A percentile compares a stretch with the other conserved stretches of the same genome.
Evolutionary conservation across 768 basidiomycete genomes (phyloP).

Genomic region (Boletus huronensis): DNA sequence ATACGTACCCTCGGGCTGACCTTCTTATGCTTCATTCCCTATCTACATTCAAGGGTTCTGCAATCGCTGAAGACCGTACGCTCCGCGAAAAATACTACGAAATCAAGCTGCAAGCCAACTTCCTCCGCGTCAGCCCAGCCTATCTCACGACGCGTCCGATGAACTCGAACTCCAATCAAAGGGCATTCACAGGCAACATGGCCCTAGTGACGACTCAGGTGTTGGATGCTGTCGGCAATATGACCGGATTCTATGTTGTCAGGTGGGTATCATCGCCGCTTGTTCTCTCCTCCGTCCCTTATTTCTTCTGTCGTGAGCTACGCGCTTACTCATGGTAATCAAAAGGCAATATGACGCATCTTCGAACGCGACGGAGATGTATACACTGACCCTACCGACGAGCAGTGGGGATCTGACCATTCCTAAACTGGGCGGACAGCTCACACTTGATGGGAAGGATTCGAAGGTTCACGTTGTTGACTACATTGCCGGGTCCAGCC

Average conservation of each 20-base stretch:
- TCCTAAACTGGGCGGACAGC: constrained; percentile 41
- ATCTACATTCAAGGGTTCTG: constrained; percentile 36
- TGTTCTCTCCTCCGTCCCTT: background rate
- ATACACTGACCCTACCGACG: constrained; percentile 43
- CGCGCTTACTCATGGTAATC: constrained; percentile 1
- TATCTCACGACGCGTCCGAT: constrained; percentile 46
- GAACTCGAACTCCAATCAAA: constrained; percentile 39
- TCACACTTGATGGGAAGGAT: constrained; percentile 48
- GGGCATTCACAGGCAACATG: constrained; percentile 46
- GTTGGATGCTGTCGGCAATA: constrained; percentile 45
- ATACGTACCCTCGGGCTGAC: constrained; percentile 19
- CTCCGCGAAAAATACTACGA: constrained; percentile 54
- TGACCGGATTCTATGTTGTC: constrained; percentile 46
- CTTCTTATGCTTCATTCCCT: background rate
- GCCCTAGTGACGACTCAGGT: constrained; percentile 49
- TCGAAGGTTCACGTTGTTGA: constrained; percentile 52
- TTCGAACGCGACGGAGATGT: constrained; percentile 18
- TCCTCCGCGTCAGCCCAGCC: constrained; percentile 48
- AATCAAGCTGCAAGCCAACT: constrained; percentile 49
- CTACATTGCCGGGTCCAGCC: constrained; percentile 43
- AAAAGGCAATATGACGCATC: constrained; percentile 15
- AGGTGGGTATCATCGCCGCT: constrained; percentile 2
- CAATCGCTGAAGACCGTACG: constrained; percentile 50
- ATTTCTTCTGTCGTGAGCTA: background rate
- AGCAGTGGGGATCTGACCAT: constrained; percentile 42